Evolutionary conservation across 306 rosid genomes (phyloP), one percentile per base, ranked within the genome.

Genomic region (Vigna mungo): DNA sequence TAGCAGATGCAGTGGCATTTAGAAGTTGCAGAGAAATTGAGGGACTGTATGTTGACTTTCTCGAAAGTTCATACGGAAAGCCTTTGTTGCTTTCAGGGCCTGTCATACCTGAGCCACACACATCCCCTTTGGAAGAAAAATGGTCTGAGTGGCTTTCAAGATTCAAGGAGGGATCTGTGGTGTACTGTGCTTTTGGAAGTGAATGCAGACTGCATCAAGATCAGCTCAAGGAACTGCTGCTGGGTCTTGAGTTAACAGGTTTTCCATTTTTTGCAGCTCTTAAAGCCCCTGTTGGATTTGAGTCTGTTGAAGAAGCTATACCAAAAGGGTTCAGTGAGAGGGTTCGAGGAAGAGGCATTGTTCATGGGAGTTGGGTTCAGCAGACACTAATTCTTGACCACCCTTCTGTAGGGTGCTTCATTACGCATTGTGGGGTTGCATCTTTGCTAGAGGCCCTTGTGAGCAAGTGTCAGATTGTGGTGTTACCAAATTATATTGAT

Each of bases 301-400:
- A 53, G 23, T 53, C 27, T 8, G 12, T 53, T 53, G 59, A 53
- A 53, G 59, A 2, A 18, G 59, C 59, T 53, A 53, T 53, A 4
- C 61, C 61, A 55, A 4, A 55, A 3, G 61, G 61, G 30, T 55
- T 55, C 61, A 4, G 9, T 3, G 61, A 55, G 61, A 20, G 61
- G 61, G 32, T 55, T 55, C 30, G 23, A 20, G 61, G 32, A 55
- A 58, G 36, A 25, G 64, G 64, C 37, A 25, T 58, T 58, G 64
- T 58, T 4, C 37, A 58, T 25, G 64, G 64, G 16, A 16, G 64
- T 58, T 58, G 64, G 37, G 64, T 58, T 25, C 64, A 58, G 37
- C 64, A 58, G 64, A 58, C 64, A 58, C 13, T 23, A 5, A 25
- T 58, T 58, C 64, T 58, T 58, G 37, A 58, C 8, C 64, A 58